phyloP scores from a whole-genome alignment of 352 stramenopile species.

The Pythium oligandrum region DNA sequence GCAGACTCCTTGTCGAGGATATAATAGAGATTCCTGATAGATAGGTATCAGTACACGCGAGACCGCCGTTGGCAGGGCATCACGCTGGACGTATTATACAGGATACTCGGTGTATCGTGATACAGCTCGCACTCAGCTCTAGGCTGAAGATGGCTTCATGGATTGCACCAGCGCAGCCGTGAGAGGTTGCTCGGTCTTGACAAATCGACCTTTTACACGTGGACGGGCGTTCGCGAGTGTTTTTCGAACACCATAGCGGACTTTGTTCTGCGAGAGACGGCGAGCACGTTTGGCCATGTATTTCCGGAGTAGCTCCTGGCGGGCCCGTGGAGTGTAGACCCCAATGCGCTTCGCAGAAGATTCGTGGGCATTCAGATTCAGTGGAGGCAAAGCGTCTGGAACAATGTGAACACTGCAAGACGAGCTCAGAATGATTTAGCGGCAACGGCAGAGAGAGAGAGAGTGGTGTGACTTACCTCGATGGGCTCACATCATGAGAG shows the following conservation, averaged over 20 bases:
- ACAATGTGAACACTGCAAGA: constrained; percentile 38
- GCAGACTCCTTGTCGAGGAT: too few relatives aligned
- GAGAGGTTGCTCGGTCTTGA: constrained; percentile 78
- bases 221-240: constrained; percentile 73
- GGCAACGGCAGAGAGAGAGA: constrained; percentile 1
- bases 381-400: constrained; percentile 29
- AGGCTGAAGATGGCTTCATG: too few relatives aligned
- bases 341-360: constrained; percentile 56
- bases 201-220: constrained; percentile 75
- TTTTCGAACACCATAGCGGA: constrained; percentile 78
- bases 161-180: constrained; percentile 49
- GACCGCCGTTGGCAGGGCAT: too few relatives aligned
- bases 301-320: constrained; percentile 59
- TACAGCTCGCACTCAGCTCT: too few relatives aligned
- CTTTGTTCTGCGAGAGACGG: constrained; percentile 65
- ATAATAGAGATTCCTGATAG: too few relatives aligned
- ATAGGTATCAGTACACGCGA: too few relatives aligned
- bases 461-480: constrained; percentile 21
- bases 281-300: constrained; percentile 79
- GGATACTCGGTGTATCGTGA: not conserved
- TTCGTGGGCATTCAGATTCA: constrained; percentile 36
- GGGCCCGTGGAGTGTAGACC: constrained; percentile 57
- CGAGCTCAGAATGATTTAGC: constrained; percentile 2
- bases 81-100: constrained; percentile 5
- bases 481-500: constrained; percentile 50